phyloP scores from a whole-genome alignment of 495 filamentous ascomycete genomes.

The Penicillium coprophilum region DNA sequence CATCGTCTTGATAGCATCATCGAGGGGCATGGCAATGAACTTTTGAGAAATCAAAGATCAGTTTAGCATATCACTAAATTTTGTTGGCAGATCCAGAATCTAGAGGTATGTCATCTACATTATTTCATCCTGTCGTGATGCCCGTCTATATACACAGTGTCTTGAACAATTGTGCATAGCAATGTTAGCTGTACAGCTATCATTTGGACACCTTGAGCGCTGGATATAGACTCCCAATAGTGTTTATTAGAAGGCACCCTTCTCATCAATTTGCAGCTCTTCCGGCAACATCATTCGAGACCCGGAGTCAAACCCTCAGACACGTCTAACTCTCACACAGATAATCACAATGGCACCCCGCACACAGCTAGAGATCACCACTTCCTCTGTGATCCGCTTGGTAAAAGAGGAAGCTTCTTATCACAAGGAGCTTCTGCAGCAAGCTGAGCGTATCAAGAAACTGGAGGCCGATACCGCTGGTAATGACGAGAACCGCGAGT shows the following conservation, averaged over 20 bases:
- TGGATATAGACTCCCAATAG: background rate
- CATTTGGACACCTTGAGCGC: background rate
- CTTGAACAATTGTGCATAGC: background rate
- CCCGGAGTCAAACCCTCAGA: no score
- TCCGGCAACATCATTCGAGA: background rate
- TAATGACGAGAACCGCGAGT: slow-evolving; percentile 68
- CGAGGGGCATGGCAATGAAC: slow-evolving; percentile 10
- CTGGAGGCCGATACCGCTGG: slow-evolving; percentile 48
- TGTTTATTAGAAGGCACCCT: background rate
- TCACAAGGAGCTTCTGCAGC: slow-evolving; percentile 73
- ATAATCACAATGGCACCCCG: slow-evolving; percentile 63
- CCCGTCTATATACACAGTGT: background rate
- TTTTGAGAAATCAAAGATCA: background rate
- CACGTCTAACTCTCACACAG: background rate
- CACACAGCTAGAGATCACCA: slow-evolving; percentile 69
- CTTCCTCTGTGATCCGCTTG: slow-evolving; percentile 71
- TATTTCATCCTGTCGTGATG: no score
- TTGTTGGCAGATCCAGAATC: background rate
- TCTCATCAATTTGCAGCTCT: background rate
- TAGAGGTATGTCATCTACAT: background rate
- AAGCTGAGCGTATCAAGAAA: slow-evolving; percentile 69
- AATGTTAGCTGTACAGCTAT: background rate
- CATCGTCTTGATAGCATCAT: slow-evolving; percentile 9
- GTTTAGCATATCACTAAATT: background rate
- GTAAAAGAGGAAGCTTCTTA: slow-evolving; percentile 91